Conservation (phyloP, 1,284 basidiomycete genomes). For the Exobasidium rhododendri region DNA sequence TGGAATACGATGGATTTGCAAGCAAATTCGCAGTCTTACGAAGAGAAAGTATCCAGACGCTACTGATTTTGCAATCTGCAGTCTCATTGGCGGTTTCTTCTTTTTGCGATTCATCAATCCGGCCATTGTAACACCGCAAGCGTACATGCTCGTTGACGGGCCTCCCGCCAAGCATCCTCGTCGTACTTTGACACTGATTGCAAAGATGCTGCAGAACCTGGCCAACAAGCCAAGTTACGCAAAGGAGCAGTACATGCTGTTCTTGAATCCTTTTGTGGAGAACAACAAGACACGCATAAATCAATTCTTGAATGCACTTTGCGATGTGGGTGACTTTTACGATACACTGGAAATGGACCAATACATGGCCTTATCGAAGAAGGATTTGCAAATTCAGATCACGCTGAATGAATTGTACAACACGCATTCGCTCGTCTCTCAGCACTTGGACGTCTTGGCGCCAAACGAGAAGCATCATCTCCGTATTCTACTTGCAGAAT, state of each 20-base stretch:
- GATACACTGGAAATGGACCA: slow-evolving; percentile 99
- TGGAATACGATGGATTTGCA: slow-evolving; percentile 99
- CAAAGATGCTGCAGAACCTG: slow-evolving; percentile 98
- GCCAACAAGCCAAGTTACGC: slow-evolving; percentile 98
- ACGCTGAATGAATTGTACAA: slow-evolving; percentile 99
- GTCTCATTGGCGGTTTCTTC: slow-evolving; percentile 98
- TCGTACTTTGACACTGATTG: slow-evolving; percentile 91
- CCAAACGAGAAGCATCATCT: slow-evolving; percentile 96
- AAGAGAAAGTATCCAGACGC: slow-evolving; percentile 98
- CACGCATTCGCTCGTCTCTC: slow-evolving; percentile 87
- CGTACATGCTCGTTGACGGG: slow-evolving; percentile 97
- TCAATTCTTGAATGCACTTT: slow-evolving; percentile 89
- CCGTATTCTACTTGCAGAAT: slow-evolving; percentile 90
- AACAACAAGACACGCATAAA: slow-evolving; percentile 97
- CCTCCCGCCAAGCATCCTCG: slow-evolving; percentile 95
- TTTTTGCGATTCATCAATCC: slow-evolving; percentile 99
- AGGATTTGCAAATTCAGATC: slow-evolving; percentile 95
- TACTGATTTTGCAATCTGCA: slow-evolving; percentile 94
- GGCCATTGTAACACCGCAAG: slow-evolving; percentile 98
- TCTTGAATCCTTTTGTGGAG: slow-evolving; percentile 95
- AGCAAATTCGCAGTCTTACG: slow-evolving; percentile 93
- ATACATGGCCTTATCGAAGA: slow-evolving; percentile 99
- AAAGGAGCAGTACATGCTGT: slow-evolving; percentile 98
- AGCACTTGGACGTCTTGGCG: slow-evolving; percentile 91
- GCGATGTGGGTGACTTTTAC: slow-evolving; percentile 98